phyloP scores from a whole-genome alignment of 177 flowering plant species.

The Telopea speciosissima region DNA sequence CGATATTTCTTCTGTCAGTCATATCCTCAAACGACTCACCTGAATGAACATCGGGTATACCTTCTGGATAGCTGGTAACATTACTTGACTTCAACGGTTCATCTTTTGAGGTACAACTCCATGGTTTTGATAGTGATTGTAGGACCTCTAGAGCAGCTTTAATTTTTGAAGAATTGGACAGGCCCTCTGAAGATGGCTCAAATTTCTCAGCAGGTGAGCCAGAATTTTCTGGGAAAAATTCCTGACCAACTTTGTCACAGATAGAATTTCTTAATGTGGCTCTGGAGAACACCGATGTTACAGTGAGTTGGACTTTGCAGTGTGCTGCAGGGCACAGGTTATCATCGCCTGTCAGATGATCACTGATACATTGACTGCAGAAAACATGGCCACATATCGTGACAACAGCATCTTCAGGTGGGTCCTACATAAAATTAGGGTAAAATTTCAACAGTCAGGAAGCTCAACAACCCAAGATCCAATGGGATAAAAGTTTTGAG shows the following conservation, averaged over 20 bases:
- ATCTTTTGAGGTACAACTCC: conserved; percentile 2
- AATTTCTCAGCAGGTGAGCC: conserved; percentile 12
- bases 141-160: conserved; percentile 73
- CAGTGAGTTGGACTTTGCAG: conserved; percentile 54
- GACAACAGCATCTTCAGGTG: conserved; percentile 95
- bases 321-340: conserved; percentile 53
- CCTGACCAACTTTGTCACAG: conserved; percentile 30
- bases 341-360: conserved; percentile 71
- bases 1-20: conserved; percentile 5
- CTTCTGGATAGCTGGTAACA: conserved; percentile 16
- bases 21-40: conserved; percentile 12
- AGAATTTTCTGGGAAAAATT: conserved; percentile 17
- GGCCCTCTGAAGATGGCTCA: conserved; percentile 21
- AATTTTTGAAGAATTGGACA: conserved; percentile 64
- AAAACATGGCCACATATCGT: conserved; percentile 81
- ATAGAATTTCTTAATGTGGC: conserved; percentile 41
- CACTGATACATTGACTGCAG: conserved; percentile 83
- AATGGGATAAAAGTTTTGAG: neutral
- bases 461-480: neutral
- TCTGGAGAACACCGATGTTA: conserved; percentile 58
- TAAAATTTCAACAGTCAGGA: conserved; percentile 1
- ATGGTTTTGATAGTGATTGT: conserved; percentile 45
- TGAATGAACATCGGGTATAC: conserved; percentile 13
- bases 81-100: conserved; percentile 11
- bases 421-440: conserved; percentile 45